Evolutionary conservation across 202 grass and related monocot genomes (phyloP).

Genomic region (Eragrostis tef): DNA sequence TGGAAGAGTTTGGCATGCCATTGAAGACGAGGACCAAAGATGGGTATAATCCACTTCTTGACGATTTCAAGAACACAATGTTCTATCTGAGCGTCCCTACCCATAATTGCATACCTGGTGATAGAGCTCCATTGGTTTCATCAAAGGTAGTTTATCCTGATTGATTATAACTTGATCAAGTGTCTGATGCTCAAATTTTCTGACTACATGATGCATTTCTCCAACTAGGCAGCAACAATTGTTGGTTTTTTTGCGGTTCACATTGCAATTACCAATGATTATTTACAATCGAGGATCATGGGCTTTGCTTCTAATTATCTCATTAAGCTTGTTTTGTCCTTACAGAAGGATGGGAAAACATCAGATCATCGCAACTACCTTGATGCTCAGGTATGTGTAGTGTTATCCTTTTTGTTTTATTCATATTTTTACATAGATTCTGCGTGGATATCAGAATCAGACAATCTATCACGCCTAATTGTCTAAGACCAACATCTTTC

Average conservation of each 20-base stretch:
- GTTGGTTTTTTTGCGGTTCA: neutral
- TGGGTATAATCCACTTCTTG: conserved; percentile 50
- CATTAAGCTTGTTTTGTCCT: conserved; percentile 42
- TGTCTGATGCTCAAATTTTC: conserved; percentile 15
- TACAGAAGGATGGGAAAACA: conserved; percentile 85
- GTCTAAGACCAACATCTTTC: neutral
- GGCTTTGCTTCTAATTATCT: conserved; percentile 26
- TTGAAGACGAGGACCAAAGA: conserved; percentile 91
- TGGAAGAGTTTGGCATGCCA: conserved; percentile 94
- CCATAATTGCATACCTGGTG: conserved; percentile 79
- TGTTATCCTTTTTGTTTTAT: conserved; percentile 16
- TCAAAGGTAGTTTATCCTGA: conserved; percentile 59
- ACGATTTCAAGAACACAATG: conserved; percentile 25
- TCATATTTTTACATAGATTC: neutral
- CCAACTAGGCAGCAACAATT: conserved; percentile 6
- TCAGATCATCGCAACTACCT: conserved; percentile 76
- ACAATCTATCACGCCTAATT: conserved; percentile 10
- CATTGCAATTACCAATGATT: conserved; percentile 14
- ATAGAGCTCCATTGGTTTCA: conserved; percentile 94
- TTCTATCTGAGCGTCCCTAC: conserved; percentile 91
- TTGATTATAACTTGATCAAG: neutral
- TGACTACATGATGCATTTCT: conserved; percentile 15
- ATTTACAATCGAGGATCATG: conserved; percentile 1
- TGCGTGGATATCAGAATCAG: neutral
- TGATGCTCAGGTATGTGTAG: conserved; percentile 78